A percentile compares a stretch with the other conserved stretches of the same genome.
Conservation (phyloP, 192 early-diverging fungal species). For the Umbelopsis isabellina region DNA sequence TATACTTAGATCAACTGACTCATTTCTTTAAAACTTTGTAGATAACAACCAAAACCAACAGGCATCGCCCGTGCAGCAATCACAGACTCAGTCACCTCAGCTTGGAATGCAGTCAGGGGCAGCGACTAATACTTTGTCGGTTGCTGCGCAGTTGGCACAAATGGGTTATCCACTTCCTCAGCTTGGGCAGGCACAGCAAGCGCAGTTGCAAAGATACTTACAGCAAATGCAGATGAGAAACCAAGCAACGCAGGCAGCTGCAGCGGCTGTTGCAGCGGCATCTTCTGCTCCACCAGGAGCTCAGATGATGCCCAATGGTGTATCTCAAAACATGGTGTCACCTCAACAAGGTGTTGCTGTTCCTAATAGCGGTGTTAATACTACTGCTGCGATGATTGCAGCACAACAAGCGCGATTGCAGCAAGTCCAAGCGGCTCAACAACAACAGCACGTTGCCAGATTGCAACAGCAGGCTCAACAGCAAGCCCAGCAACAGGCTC, state of each 20-base stretch:
- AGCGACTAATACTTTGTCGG: constrained; percentile 24
- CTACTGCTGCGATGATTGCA: constrained; percentile 22
- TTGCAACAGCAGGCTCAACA: constrained; percentile 22
- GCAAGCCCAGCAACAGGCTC: constrained; percentile 23
- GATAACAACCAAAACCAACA: constrained; percentile 6
- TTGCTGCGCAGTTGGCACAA: constrained; percentile 39
- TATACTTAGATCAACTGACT: neutral
- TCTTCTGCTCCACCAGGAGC: neutral
- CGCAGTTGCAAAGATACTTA: constrained; percentile 39
- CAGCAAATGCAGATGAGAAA: constrained; percentile 39
- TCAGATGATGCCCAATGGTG: constrained; percentile 8
- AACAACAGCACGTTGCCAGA: constrained; percentile 35
- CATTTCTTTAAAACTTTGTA: neutral
- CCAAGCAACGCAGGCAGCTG: constrained; percentile 21
- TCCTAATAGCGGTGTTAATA: constrained; percentile 5
- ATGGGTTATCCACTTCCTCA: constrained; percentile 33
- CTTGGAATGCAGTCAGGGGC: constrained; percentile 19
- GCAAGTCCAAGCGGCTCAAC: constrained; percentile 31
- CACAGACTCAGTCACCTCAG: constrained; percentile 18
- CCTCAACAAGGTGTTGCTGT: constrained; percentile 13
- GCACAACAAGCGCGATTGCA: constrained; percentile 29
- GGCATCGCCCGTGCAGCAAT: constrained; percentile 15
- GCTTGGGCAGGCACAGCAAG: constrained; percentile 31
- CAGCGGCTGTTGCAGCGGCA: constrained; percentile 21
- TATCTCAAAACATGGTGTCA: constrained; percentile 16